Evolutionary conservation across 768 basidiomycete species (phyloP).

Genomic region (Phanerochaete sordida): DNA sequence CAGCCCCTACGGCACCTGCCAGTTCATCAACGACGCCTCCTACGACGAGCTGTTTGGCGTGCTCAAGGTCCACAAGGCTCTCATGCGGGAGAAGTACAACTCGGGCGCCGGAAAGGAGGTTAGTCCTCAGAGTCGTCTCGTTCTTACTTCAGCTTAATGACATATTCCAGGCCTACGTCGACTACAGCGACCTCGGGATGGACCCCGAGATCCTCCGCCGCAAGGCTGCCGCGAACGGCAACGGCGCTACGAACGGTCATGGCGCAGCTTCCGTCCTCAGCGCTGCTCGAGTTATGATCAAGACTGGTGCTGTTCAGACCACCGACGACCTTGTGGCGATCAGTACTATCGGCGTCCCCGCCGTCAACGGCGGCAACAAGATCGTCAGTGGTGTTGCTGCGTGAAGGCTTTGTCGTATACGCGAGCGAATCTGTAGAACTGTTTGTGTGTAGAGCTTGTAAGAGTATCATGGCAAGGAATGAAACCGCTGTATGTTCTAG

Average conservation of each 20-base stretch:
- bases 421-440: no score
- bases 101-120: constrained; percentile 14
- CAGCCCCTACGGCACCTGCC: constrained; percentile 11
- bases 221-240: constrained; percentile 5
- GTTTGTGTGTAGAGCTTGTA: no score
- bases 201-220: constrained; percentile 14
- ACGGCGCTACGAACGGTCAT: background rate
- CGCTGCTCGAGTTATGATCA: constrained; percentile 5
- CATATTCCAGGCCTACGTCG: constrained; percentile 10
- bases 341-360: background rate
- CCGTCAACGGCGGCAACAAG: background rate
- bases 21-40: constrained; percentile 16
- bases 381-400: constrained; percentile 1
- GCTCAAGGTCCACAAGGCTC: constrained; percentile 14
- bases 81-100: constrained; percentile 15
- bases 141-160: background rate
- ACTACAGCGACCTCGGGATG: constrained; percentile 16
- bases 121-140: background rate
- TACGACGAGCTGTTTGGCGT: constrained; percentile 11
- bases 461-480: no score
- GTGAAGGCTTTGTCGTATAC: background rate
- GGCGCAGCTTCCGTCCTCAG: background rate
- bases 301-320: background rate
- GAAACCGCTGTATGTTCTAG: no score
- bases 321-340: background rate